Evolutionary conservation across 176 grass and related monocot species (phyloP), one percentile per base, ranked within the genome.

Genomic region (Carex pumila): DNA sequence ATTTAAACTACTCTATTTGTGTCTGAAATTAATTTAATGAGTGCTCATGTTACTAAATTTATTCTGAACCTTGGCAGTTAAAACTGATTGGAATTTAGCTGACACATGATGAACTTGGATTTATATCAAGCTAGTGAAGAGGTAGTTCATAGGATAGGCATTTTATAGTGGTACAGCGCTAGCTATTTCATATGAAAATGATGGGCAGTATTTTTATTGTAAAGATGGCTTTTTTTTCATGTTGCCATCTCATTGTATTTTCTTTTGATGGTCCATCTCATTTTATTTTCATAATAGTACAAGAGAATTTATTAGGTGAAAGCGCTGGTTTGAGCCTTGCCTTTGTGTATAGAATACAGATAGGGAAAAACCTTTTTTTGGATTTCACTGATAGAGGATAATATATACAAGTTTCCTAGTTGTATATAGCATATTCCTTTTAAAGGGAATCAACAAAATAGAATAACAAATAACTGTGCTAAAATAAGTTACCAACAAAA

Each of bases 61-160:
- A 1, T 80, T 57, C 85, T 31, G 8, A 61, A 57, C 77, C 19
- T 89, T 39, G 14, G 72, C 88, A 92, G 91, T 65, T 92, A 64
- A 88, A 68, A 79, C 32, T 90, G 17, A 77, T 90, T 19, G 80
- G 91, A 81, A 88, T 90, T 11, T 78, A 57, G 22, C 50, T 34
- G 22, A 34, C 22, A 50, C 29, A 7, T 34, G 73, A 32, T 55
- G 52, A 78, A 57, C 25, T 15, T 32, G 52, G 73, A 78, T 75
- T 39, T 29, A 54, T 78, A 78, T 29, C 47, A 76, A 31, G 49
- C 29, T 78, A 57, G 52, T 34, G 73, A 57, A 18, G 25, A 78
- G 49, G 6, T 78, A 36, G 73, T 57, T 78, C 34, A 54, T 57
- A 78, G 50, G 22, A 56, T 78, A 15, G 13, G 22, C 52, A 78